Base-by-base conservation (phyloP, 441 rosid species). In the Croton laevigatus region DNA sequence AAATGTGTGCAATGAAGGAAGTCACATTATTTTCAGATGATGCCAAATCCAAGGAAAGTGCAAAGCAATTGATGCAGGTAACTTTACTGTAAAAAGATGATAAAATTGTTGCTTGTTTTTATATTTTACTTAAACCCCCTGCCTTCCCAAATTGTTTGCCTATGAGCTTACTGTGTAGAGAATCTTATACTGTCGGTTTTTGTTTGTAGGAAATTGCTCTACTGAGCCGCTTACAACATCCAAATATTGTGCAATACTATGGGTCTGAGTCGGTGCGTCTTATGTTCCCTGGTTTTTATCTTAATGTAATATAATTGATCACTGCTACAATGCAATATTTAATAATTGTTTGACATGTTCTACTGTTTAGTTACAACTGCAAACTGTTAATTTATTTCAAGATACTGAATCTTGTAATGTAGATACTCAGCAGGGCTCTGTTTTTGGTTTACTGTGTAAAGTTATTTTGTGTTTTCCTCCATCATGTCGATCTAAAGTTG, bases 1-100 rank as follows among this genome's bases (percentile, higher is more conserved):
- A 87, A 78, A 88, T 93, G 95, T 93, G 97, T 75, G 98, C 98
- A 59, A 91, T 93, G 97, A 93, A 93, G 87, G 98, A 93, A 81
- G 98, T 93, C 62, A 85, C 95, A 44, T 71, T 93, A 38, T 85
- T 84, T 82, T 87, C 97, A 59, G 98, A 93, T 79, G 98, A 93
- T 79, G 82, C 91, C 2, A 90, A 90, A 76, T 89, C 95, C 27
- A 90, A 84, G 81, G 98, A 90, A 79, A 85, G 94, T 81, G 90
- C 89, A 16, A 86, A 90, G 81, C 98, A 93, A 73, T 71, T 93
- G 54, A 85, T 79, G 82, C 91, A 89, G 83, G 89, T 81, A 62
- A 58, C 3, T 45, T 44, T 65, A 45, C 3, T 23, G 32, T 17
- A 19, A 38, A 16, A 53, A 12, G 13, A 8, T 5, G 8, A 52